phyloP scores from a whole-genome alignment of 2,329 filamentous ascomycete species.

The Fusarium phyllophilum region DNA sequence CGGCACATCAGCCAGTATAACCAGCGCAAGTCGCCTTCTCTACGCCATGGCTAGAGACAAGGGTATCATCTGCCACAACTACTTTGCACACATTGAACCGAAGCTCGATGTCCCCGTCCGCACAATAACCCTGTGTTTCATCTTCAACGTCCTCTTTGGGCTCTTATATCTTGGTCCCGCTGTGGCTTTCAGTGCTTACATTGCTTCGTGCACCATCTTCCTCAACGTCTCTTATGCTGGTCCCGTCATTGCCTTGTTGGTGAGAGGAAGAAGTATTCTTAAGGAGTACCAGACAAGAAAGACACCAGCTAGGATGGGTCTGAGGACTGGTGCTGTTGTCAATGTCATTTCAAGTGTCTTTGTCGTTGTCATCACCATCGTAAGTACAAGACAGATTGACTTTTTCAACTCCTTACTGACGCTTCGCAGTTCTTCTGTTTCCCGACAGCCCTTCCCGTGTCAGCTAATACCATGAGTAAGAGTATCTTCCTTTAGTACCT shows the following conservation, averaged over 20 bases:
- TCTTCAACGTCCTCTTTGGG: slow-evolving; percentile 32
- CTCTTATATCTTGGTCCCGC: slow-evolving; percentile 30
- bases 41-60: slow-evolving; percentile 47
- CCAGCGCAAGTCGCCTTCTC: slow-evolving; percentile 54
- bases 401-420: background rate
- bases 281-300: slow-evolving; percentile 4
- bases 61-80: slow-evolving; percentile 23
- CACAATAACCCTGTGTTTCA: slow-evolving; percentile 15
- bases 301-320: slow-evolving; percentile 5
- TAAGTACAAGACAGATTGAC: background rate
- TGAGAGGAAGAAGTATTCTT: background rate
- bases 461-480: slow-evolving; percentile 14
- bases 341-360: background rate
- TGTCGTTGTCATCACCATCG: slow-evolving; percentile 5
- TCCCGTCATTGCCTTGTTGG: slow-evolving; percentile 22
- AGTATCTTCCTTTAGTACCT: accelerated
- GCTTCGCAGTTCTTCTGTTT: slow-evolving; percentile 6
- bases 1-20: slow-evolving; percentile 52
- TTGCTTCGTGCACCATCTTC: slow-evolving; percentile 34
- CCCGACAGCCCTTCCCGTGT: background rate
- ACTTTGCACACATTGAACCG: slow-evolving; percentile 16
- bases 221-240: slow-evolving; percentile 32
- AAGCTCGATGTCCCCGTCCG: slow-evolving; percentile 25
- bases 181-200: slow-evolving; percentile 32
- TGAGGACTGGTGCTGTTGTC: background rate